Percentiles rank a stretch among this genome's conserved stretches.
phyloP scores from a whole-genome alignment of 768 basidiomycete genomes.

The Xerocomus potaroensis region DNA sequence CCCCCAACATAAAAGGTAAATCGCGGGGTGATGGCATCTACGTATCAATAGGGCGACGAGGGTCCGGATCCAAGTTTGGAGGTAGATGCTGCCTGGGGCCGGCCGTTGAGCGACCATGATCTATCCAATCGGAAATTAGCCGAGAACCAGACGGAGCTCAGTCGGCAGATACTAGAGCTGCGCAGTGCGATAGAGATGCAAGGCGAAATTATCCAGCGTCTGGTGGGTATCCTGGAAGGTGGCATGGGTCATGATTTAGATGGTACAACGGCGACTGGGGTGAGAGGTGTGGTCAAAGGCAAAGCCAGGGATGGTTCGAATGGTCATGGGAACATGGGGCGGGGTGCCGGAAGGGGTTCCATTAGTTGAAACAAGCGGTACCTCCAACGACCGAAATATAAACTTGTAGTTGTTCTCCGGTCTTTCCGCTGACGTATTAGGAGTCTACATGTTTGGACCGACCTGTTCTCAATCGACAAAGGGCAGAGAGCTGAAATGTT shows the following conservation, averaged over 20 bases:
- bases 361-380: slow-evolving; percentile 8
- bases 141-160: slow-evolving; percentile 63
- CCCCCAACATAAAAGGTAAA: not conserved
- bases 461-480: too few species aligned
- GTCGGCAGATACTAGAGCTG: slow-evolving; percentile 59
- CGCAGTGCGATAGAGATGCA: slow-evolving; percentile 54
- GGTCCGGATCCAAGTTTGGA: not conserved
- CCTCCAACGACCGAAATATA: not conserved
- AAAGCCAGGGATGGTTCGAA: slow-evolving; percentile 13
- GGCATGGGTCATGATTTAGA: not conserved
- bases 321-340: not conserved
- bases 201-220: slow-evolving; percentile 42
- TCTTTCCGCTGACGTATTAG: too few species aligned
- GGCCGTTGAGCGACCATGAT: slow-evolving; percentile 32
- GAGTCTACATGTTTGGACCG: too few species aligned
- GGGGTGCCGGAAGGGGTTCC: slow-evolving; percentile 8
- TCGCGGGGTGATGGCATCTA: not conserved
- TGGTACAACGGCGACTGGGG: not conserved
- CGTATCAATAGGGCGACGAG: slow-evolving; percentile 1
- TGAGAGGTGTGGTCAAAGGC: slow-evolving; percentile 6
- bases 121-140: slow-evolving; percentile 58
- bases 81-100: slow-evolving; percentile 1
- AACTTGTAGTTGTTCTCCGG: not conserved
- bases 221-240: slow-evolving; percentile 18
- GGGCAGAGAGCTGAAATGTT: too few species aligned